Evolutionary conservation across 495 filamentous ascomycete species (phyloP).

Genomic region (Terfezia boudieri): DNA sequence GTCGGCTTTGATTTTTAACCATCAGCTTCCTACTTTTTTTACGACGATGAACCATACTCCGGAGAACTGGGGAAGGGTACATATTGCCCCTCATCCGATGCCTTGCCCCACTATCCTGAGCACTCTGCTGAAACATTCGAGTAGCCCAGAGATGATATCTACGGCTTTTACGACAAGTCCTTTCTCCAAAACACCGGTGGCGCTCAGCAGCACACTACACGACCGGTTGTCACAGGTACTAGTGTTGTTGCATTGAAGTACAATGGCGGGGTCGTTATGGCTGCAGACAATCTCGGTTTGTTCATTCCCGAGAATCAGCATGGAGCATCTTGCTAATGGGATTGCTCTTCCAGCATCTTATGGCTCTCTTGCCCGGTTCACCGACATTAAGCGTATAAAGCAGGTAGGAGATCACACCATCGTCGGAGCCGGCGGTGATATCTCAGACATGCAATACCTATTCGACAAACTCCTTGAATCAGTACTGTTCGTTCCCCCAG

Average conservation of each 20-base stretch:
- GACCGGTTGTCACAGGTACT: slow-evolving; percentile 82
- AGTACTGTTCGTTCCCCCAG: slow-evolving; percentile 23
- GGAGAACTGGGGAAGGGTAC: slow-evolving; percentile 89
- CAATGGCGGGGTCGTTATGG: slow-evolving; percentile 86
- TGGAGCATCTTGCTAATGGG: slow-evolving; percentile 3
- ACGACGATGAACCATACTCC: slow-evolving; percentile 73
- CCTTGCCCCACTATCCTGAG: slow-evolving; percentile 18
- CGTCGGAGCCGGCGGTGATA: slow-evolving; percentile 85
- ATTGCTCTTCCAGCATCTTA: slow-evolving; percentile 49
- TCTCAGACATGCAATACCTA: slow-evolving; percentile 96
- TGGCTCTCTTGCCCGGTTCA: slow-evolving; percentile 89
- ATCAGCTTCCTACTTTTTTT: too few species aligned
- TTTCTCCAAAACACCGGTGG: slow-evolving; percentile 42
- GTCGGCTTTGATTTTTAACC: too few species aligned
- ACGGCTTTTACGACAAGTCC: slow-evolving; percentile 73
- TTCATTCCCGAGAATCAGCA: background rate
- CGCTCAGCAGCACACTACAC: slow-evolving; percentile 69
- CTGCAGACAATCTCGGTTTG: slow-evolving; percentile 72
- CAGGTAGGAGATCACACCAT: slow-evolving; percentile 52
- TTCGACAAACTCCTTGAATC: slow-evolving; percentile 60
- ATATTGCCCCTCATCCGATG: slow-evolving; percentile 20
- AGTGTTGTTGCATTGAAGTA: slow-evolving; percentile 88
- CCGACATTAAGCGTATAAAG: slow-evolving; percentile 74
- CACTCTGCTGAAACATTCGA: background rate
- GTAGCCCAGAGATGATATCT: slow-evolving; percentile 86